Base-by-base conservation (phyloP, 805 yeast genomes). In the Zygoascus bituminiphila region DNA sequence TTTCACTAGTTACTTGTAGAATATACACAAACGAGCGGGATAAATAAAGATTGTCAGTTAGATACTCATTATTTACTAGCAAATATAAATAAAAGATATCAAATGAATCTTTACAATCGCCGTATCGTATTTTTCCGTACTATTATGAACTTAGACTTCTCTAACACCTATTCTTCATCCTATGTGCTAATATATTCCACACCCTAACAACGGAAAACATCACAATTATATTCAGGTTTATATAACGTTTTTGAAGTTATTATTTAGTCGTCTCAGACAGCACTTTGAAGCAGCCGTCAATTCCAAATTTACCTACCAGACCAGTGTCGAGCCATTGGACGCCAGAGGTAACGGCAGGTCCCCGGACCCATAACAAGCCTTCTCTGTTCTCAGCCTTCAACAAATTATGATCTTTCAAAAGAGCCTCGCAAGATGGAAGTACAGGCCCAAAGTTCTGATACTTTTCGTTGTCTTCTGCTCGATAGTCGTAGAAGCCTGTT, bases 381-480 rank as follows among this genome's bases (percentile, higher is more conserved):
- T 48, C 50, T 4, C 57, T 40, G 17, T 60, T 47, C 8, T 48
- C 54, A 7, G 57, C 60, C 26, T 55, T 48, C 23, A 53, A 47
- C 10, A 47, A 37, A 12, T 53, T 58, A 31, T 48, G 50, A 44
- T 58, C 63, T 20, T 20, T 47, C 4, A 62, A 57, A 10, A 56
- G 50, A 2, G 57, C 58, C 42, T 63, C 68, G 8, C 61, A 29
- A 31, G 60, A 54, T 2, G 66, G 66, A 21, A 61, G 46, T 10
- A 58, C 53, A 5, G 66, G 54, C 6, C 68, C 68, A 43, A 55
- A 57, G 22, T 53, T 56, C 29, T 50, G 51, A 6, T 50, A 23
- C 19, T 46, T 47, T n/a, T 37, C 39, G 10, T 44, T 41, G 14
- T 46, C 50, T 4, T 43, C 46, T 1, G 50, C 52, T 7, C 61